phyloP scores from a whole-genome alignment of 1,284 basidiomycete species.

The Puccinia hordei region DNA sequence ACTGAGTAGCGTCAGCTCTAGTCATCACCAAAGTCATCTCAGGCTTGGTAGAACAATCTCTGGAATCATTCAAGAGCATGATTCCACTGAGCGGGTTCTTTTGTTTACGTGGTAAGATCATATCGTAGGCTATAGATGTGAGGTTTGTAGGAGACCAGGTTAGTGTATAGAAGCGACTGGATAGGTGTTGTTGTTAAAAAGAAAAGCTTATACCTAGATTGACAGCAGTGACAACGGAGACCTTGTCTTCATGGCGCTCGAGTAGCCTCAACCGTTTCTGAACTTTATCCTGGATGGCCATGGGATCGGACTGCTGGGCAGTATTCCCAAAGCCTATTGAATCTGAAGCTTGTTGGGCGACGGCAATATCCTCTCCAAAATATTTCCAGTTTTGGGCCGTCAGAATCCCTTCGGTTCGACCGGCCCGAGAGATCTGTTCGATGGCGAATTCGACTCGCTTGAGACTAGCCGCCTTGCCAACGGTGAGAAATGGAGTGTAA shows the following conservation, averaged over 20 bases:
- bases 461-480: constrained; percentile 71
- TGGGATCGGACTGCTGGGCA: constrained; percentile 61
- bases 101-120: constrained; percentile 85
- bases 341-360: background rate
- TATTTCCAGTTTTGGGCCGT: constrained; percentile 26
- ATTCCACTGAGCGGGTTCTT: constrained; percentile 87
- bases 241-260: constrained; percentile 79
- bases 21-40: constrained; percentile 97
- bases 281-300: background rate
- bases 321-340: background rate
- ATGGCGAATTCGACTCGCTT: constrained; percentile 74
- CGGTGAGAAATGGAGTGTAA: constrained; percentile 81
- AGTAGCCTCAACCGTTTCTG: constrained; percentile 72
- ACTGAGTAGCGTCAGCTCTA: constrained; percentile 88
- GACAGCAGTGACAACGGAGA: constrained; percentile 89
- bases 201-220: constrained; percentile 73
- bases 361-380: constrained; percentile 16
- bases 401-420: constrained; percentile 58
- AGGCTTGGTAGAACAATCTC: constrained; percentile 84
- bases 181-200: background rate
- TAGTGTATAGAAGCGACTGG: too few relatives aligned
- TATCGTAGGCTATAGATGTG: constrained; percentile 89
- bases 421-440: constrained; percentile 66
- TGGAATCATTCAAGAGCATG: constrained; percentile 85
- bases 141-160: too few relatives aligned